Evolutionary conservation across 1,284 basidiomycete species (phyloP), one percentile per base, ranked within the genome.

Genomic region (Puccinia hordei): DNA sequence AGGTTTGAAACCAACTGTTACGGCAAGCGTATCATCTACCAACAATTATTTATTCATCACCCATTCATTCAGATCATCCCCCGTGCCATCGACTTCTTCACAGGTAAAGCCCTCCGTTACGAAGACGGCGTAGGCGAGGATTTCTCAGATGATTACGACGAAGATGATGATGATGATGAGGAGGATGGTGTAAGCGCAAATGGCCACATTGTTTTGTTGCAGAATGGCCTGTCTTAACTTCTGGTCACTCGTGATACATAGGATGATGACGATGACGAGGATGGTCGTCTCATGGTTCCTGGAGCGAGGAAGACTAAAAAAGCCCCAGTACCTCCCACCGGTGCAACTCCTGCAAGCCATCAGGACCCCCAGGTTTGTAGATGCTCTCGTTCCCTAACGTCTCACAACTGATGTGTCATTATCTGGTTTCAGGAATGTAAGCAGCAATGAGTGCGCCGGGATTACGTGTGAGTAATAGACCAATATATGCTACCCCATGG

Each of bases 41-140:
- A 17, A 13, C 59, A 13, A 19, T 78, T 57, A 24, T 24, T 57
- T 53, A 5, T 22, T 61, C 51, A 15, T 80, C 63, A n/a, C 49
- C 27, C 46, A 12, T 30, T 51, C 33, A 38, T 49, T 19, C 46
- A 80, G 78, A 80, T 80, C 69, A 80, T 80, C 41, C 78, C 78
- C 12, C 69, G 78, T 24, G 78, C 78, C 68, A 66, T 80, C 44
- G 78, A 80, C 59, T 80, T 80, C 38, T 80, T 80, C 44, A 80
- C 78, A 2, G 78, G 78, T 19, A 80, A 80, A 51, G 78, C 78
- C 17, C 53, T 80, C 9, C 78, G 78, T 22, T 80, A 63, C 24
- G 78, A 73, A 46, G 78, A 73, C 13, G 78, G 53, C 22, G 57
- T 80, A 33, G 78, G 68, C 10, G 78, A 73, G 15, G 78, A 80